Base-by-base conservation (phyloP, 257 asterid genomes). In the Rhazya stricta region DNA sequence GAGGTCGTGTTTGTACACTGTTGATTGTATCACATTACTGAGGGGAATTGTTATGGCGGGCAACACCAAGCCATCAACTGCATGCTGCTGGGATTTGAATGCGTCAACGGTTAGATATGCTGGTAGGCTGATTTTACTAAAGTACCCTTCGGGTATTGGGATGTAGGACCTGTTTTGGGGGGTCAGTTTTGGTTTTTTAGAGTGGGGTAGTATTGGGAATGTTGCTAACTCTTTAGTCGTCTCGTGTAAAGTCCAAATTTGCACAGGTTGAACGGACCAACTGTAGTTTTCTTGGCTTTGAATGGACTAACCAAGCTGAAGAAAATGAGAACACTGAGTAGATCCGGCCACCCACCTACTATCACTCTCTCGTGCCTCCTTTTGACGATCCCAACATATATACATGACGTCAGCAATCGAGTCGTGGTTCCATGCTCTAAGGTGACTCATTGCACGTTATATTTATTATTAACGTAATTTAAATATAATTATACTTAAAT, bases 61-160 rank as follows among this genome's bases (percentile, higher is more conserved):
- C 27, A 61, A 61, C 4, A 9, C 9, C 42, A 30, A 15, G 9
- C 15, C 1, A 1, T 16, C 5, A 61, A 13, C 67, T 61, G n/a
- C 67, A 30, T 32, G 42, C 23, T 61, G 67, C n/a, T 15, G 67
- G 67, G 41, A 61, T 30, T 61, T 61, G 67, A 61, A 61, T 61
- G 67, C 16, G 67, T 61, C 67, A 61, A 30, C 41, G 67, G 67
- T 3, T 60, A 15, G 0, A 60, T 0, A 11, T 60, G 23, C 2
- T 18, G 11, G 19, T 34, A 10, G 4, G 2, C 7, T 25, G n/a
- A 5, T 12, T 29, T 29, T 60, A 29, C 41, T 12, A 5, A 29
- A 13, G 23, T 60, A 30, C 39, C 41, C 67, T 15, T 60, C 12
- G 36, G 25, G 30, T 29, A 58, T 10, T n/a, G 6, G 19, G 13